phyloP scores from a whole-genome alignment of 2,329 filamentous ascomycete genomes.

The Hypomyces rosellus region DNA sequence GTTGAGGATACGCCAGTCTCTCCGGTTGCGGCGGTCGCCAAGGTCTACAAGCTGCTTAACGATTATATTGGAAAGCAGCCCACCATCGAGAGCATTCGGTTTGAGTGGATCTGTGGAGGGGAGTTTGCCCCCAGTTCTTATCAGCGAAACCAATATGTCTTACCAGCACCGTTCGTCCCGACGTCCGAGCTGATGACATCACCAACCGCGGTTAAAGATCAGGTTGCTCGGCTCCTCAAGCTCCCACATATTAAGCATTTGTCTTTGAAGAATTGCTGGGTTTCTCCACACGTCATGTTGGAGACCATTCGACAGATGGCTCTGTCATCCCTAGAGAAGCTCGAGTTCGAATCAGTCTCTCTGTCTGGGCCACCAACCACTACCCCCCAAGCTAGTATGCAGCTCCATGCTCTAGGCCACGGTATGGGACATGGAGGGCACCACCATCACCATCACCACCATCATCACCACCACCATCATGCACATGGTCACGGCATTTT shows the following conservation, averaged over 20 bases:
- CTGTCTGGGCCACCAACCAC: conserved; percentile 42
- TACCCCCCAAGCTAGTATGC: conserved; percentile 14
- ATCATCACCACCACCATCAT: no score
- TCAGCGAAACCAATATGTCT: conserved; percentile 55
- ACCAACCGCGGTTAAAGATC: conserved; percentile 24
- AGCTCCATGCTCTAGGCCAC: conserved; percentile 7
- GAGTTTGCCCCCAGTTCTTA: conserved; percentile 57
- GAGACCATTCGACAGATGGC: conserved; percentile 45
- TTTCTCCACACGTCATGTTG: conserved; percentile 51
- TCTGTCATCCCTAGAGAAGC: conserved; percentile 39
- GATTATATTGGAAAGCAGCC: conserved; percentile 40
- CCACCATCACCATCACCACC: neutral
- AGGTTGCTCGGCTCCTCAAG: conserved; percentile 35
- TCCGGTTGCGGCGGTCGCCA: conserved; percentile 44
- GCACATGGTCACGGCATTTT: neutral
- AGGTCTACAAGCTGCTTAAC: conserved; percentile 48
- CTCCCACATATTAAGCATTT: conserved; percentile 54
- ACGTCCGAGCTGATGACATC: conserved; percentile 23
- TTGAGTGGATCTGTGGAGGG: conserved; percentile 63
- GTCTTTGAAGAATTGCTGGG: conserved; percentile 64
- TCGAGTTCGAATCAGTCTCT: conserved; percentile 60
- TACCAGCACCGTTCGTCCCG: conserved; percentile 53
- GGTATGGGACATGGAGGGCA: neutral
- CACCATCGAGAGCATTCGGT: conserved; percentile 52
- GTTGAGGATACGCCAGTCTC: conserved; percentile 42